These are phyloP conservation scores for Endoconidiophora polonica DNA, from an alignment of 2,329 filamentous ascomycete species.

Conservation along the genomic window DNA sequence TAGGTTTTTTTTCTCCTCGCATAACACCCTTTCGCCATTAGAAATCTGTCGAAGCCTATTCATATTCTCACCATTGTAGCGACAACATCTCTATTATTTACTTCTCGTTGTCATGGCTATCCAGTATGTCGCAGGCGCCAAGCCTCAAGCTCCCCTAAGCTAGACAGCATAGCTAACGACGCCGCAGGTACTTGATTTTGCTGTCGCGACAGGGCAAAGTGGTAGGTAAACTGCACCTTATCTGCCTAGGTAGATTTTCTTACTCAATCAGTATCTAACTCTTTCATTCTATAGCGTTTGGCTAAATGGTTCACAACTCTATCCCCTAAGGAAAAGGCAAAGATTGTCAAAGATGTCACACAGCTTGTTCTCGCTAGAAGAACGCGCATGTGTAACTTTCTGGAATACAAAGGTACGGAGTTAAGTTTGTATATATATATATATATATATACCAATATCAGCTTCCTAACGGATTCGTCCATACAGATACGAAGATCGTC, in stretches of 20 bases:
- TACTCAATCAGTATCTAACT: neutral
- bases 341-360: slow-evolving; percentile 99
- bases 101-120: slow-evolving; percentile 23
- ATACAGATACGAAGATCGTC: slow-evolving; percentile 85
- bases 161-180: neutral
- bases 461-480: neutral
- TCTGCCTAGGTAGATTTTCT: neutral
- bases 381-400: slow-evolving; percentile 99
- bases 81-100: neutral
- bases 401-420: slow-evolving; percentile 84
- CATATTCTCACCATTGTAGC: neutral
- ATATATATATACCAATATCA: neutral
- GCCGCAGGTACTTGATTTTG: slow-evolving; percentile 77
- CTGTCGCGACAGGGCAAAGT: slow-evolving; percentile 98
- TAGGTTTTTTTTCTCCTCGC: too few species aligned
- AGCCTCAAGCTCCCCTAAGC: neutral
- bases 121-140: slow-evolving; percentile 20
- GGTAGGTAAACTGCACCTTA: slow-evolving; percentile 38
- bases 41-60: too few species aligned
- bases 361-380: slow-evolving; percentile 89
- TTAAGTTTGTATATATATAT: neutral
- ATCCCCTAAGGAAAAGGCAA: slow-evolving; percentile 95
- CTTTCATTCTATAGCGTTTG: slow-evolving; percentile 52
- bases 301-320: slow-evolving; percentile 99
- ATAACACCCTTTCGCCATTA: too few species aligned